Percentiles rank a stretch among this genome's conserved stretches.
These are phyloP conservation scores for Kwoniella dejecticola DNA, from an alignment of 768 basidiomycete species.

Conservation along the genomic window DNA sequence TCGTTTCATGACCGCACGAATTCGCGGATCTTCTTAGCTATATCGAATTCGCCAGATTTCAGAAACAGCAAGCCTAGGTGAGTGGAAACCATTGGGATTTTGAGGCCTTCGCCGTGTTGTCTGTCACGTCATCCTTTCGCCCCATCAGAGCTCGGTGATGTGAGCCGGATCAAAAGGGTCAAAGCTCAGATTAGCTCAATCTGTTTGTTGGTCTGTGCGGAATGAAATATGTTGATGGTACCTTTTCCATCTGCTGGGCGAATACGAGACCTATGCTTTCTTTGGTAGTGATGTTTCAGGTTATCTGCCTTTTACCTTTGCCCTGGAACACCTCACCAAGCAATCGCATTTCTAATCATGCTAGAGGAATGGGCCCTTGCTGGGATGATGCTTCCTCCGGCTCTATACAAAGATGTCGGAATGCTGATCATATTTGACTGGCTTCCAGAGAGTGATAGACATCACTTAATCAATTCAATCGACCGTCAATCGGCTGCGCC, in stretches of 20 bases:
- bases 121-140: no score
- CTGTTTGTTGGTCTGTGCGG: slow-evolving; percentile 1
- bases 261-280: not conserved
- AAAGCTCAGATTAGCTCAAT: not conserved
- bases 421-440: not conserved
- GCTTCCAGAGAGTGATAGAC: not conserved
- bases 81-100: no score
- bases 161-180: not conserved
- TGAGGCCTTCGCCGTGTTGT: no score
- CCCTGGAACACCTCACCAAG: not conserved
- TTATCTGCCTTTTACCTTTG: not conserved
- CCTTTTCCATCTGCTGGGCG: not conserved
- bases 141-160: no score
- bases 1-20: not conserved
- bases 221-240: slow-evolving; percentile 2
- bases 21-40: no score
- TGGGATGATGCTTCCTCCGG: no score
- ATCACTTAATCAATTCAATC: no score
- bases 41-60: no score
- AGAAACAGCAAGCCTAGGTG: no score
- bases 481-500: no score
- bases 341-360: not conserved
- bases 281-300: slow-evolving; percentile 2
- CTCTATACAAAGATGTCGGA: no score
- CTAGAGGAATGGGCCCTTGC: not conserved